Evolutionary conservation across 805 yeast species (phyloP).

Genomic region (Metschnikowia corniflorae): DNA sequence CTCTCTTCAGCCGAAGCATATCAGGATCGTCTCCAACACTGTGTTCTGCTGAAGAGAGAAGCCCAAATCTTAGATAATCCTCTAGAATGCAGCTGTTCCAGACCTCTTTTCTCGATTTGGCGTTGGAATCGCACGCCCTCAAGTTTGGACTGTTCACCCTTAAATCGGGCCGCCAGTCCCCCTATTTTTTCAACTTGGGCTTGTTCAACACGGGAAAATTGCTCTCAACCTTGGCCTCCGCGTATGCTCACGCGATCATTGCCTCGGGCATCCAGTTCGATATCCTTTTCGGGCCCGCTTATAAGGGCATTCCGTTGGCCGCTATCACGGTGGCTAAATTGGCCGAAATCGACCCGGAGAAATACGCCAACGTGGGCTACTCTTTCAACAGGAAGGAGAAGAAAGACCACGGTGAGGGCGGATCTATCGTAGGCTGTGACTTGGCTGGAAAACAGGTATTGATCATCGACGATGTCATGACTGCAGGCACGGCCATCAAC

Average conservation of each 20-base stretch:
- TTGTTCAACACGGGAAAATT: slow-evolving; percentile 77
- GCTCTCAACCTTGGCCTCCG: slow-evolving; percentile 75
- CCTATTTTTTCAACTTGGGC: slow-evolving; percentile 84
- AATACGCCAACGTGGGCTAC: slow-evolving; percentile 70
- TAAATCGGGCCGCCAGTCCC: slow-evolving; percentile 91
- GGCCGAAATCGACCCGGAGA: slow-evolving; percentile 83
- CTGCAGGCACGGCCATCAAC: slow-evolving; percentile 97
- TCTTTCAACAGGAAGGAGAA: slow-evolving; percentile 96
- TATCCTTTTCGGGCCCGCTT: slow-evolving; percentile 94
- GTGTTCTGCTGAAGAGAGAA: no score
- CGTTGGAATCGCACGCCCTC: slow-evolving; percentile 77
- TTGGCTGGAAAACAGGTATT: slow-evolving; percentile 69
- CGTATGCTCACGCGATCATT: slow-evolving; percentile 87
- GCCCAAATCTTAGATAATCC: not conserved
- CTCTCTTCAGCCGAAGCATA: slow-evolving; percentile 13
- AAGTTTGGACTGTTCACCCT: slow-evolving; percentile 86
- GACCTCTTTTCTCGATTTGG: slow-evolving; percentile 70
- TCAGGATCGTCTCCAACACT: no score
- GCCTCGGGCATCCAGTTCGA: slow-evolving; percentile 81
- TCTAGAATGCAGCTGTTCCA: slow-evolving; percentile 46
- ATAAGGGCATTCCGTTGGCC: slow-evolving; percentile 94
- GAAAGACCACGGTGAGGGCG: slow-evolving; percentile 99
- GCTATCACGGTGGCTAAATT: slow-evolving; percentile 90
- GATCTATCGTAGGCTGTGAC: slow-evolving; percentile 82
- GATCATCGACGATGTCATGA: slow-evolving; percentile 95